Conservation (phyloP, 1,284 basidiomycete genomes). For the Tilletia setariae region DNA sequence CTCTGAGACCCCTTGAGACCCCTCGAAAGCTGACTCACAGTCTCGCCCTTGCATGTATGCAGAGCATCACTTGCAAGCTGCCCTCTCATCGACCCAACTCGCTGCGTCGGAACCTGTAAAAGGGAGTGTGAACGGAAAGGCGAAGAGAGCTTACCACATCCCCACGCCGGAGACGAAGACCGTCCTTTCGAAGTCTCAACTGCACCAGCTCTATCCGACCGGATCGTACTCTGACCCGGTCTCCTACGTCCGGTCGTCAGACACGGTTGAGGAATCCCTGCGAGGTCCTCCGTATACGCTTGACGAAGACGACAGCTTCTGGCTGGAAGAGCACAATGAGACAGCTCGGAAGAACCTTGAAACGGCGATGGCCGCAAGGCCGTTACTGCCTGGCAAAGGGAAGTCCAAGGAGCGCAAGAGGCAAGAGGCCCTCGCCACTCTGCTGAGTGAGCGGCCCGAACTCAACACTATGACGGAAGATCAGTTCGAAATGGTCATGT, state of each 20-base stretch:
- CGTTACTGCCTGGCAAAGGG: slow-evolving; percentile 29
- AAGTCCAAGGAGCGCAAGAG: slow-evolving; percentile 56
- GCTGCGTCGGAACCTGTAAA: slow-evolving; percentile 31
- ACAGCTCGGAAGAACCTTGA: slow-evolving; percentile 71
- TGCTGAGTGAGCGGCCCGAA: slow-evolving; percentile 58
- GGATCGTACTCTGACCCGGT: slow-evolving; percentile 53
- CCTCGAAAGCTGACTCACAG: neutral
- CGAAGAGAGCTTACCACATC: slow-evolving; percentile 48
- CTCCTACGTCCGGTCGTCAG: slow-evolving; percentile 78
- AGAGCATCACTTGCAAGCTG: slow-evolving; percentile 53
- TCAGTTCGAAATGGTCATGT: slow-evolving; percentile 92
- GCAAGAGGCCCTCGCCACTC: slow-evolving; percentile 59
- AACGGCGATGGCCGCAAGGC: slow-evolving; percentile 57
- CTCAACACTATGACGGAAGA: slow-evolving; percentile 67
- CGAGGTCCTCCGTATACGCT: slow-evolving; percentile 76
- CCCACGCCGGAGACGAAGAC: slow-evolving; percentile 50
- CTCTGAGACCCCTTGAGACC: slow-evolving; percentile 3
- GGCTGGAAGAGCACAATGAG: slow-evolving; percentile 88
- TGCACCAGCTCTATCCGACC: slow-evolving; percentile 42
- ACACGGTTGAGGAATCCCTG: slow-evolving; percentile 79
- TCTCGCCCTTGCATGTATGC: slow-evolving; percentile 7
- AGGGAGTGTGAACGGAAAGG: slow-evolving; percentile 21
- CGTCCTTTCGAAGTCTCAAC: slow-evolving; percentile 37
- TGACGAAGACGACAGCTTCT: slow-evolving; percentile 93
- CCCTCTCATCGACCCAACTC: slow-evolving; percentile 50